Conservation (phyloP, 1,284 basidiomycete genomes). For the Pterula multifida region DNA sequence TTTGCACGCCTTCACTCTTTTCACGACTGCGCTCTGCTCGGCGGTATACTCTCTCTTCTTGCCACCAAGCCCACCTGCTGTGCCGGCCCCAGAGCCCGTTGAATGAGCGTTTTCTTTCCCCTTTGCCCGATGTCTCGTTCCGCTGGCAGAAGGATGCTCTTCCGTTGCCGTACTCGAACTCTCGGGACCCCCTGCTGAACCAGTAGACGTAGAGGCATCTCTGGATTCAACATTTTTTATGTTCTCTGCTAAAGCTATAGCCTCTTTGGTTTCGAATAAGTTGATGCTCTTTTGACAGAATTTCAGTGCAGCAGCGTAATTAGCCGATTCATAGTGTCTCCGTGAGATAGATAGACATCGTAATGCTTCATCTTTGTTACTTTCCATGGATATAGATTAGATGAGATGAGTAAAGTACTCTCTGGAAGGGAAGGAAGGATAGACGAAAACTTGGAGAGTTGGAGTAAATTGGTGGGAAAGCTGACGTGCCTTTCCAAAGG, state of each 20-base stretch:
- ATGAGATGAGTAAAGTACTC: not conserved
- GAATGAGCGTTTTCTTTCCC: conserved; percentile 16
- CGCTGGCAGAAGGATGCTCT: conserved; percentile 54
- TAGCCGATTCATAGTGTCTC: conserved; percentile 59
- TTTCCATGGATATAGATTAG: conserved; percentile 74
- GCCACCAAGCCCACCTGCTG: conserved; percentile 40
- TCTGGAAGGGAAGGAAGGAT: conserved; percentile 10
- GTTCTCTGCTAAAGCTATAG: conserved; percentile 49
- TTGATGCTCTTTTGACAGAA: conserved; percentile 86
- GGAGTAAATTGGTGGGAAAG: conserved; percentile 3
- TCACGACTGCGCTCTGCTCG: conserved; percentile 81
- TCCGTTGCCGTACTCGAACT: conserved; percentile 40
- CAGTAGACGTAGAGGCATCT: conserved; percentile 19
- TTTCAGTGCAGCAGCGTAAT: conserved; percentile 71
- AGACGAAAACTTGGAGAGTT: conserved; percentile 12
- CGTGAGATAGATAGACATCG: conserved; percentile 72
- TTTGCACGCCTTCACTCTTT: conserved; percentile 78
- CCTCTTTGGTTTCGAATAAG: conserved; percentile 78
- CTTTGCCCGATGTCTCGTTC: conserved; percentile 43
- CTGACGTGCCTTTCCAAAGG: conserved; percentile 9
- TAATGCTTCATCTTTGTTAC: conserved; percentile 82
- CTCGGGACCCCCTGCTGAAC: conserved; percentile 11
- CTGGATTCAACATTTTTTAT: conserved; percentile 43
- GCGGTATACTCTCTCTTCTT: conserved; percentile 80
- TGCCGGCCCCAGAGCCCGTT: conserved; percentile 27